Conservation (phyloP, 345 rosid species). For the Boechera retrofracta region DNA sequence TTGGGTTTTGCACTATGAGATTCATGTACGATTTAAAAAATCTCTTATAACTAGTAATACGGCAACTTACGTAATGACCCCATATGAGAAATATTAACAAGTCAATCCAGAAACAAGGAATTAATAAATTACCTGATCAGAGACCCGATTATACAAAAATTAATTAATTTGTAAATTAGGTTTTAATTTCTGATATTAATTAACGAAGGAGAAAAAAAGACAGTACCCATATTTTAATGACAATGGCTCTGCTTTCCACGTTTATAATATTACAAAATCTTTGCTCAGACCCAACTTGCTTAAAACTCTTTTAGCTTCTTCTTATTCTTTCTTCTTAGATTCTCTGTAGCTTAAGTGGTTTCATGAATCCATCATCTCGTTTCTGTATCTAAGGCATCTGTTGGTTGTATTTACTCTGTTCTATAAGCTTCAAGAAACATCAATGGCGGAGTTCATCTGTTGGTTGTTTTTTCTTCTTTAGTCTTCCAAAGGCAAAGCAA, state of each 20-base stretch:
- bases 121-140: too few relatives aligned
- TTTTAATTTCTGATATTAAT: background rate
- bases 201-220: constrained; percentile 27
- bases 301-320: constrained; percentile 27
- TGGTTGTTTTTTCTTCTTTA: constrained; percentile 5
- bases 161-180: background rate
- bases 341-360: constrained; percentile 26
- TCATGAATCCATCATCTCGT: constrained; percentile 23
- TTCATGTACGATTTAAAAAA: too few relatives aligned
- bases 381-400: constrained; percentile 26
- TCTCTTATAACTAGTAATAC: background rate
- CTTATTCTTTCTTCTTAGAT: constrained; percentile 42
- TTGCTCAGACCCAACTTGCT: constrained; percentile 28
- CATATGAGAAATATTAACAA: constrained; percentile 12
- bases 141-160: too few relatives aligned
- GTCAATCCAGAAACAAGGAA: background rate
- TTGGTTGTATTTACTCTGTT: constrained; percentile 8
- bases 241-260: constrained; percentile 47
- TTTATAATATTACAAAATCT: constrained; percentile 32
- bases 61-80: constrained; percentile 3
- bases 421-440: constrained; percentile 42
- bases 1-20: too few relatives aligned
- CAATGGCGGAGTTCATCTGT: constrained; percentile 76
- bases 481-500: background rate
- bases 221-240: constrained; percentile 45